Conservation (phyloP, 1,139 yeast genomes). For the Suhomyces guaymorum region DNA sequence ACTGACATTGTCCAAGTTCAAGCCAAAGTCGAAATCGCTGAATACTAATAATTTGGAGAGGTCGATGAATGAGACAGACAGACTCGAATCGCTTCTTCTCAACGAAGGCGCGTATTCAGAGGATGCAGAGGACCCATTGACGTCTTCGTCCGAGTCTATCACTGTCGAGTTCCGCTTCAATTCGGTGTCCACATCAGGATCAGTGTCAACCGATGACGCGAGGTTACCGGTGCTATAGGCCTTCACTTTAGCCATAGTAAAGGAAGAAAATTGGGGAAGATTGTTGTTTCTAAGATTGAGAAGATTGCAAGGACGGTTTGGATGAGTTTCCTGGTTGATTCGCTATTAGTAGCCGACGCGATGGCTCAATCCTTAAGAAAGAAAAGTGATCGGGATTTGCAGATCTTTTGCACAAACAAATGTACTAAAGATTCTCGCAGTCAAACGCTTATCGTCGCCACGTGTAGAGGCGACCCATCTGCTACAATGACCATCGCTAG, state of each 20-base stretch:
- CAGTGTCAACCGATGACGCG: neutral
- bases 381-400: too few relatives aligned
- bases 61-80: slow-evolving; percentile 41
- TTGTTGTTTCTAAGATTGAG: too few relatives aligned
- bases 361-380: too few relatives aligned
- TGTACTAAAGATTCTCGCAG: too few relatives aligned
- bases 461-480: neutral
- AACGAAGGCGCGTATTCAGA: slow-evolving; percentile 7
- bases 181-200: neutral
- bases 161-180: slow-evolving; percentile 1
- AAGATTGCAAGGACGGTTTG: too few relatives aligned
- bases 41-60: slow-evolving; percentile 38
- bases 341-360: too few relatives aligned
- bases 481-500: neutral
- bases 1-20: slow-evolving; percentile 40
- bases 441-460: slow-evolving; percentile 2
- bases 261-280: too few relatives aligned
- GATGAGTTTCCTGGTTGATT: too few relatives aligned
- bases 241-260: slow-evolving; percentile 1
- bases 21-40: slow-evolving; percentile 49
- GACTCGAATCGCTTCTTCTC: slow-evolving; percentile 33
- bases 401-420: too few relatives aligned
- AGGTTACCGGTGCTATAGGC: slow-evolving; percentile 5
- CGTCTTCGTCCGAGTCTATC: slow-evolving; percentile 12
- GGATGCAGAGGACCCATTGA: slow-evolving; percentile 9